Percentiles rank a stretch among this genome's conserved stretches.
These are phyloP conservation scores for Tolypocladium guangdongense DNA, from an alignment of 2,329 filamentous ascomycete species.

Conservation along the genomic window DNA sequence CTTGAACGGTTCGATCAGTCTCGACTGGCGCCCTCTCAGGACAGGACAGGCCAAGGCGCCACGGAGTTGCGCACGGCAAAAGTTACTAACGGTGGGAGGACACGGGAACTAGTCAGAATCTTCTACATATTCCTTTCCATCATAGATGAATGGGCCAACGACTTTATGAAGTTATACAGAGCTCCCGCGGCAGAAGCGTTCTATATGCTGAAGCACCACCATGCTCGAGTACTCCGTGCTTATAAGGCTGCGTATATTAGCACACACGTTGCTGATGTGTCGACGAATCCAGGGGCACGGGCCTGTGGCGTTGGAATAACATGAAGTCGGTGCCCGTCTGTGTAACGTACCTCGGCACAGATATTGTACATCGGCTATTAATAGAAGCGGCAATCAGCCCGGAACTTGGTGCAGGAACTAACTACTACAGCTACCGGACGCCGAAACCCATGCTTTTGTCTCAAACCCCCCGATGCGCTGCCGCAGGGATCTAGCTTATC, in stretches of 20 bases:
- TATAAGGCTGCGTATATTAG: neutral
- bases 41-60: neutral
- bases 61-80: neutral
- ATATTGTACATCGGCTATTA: neutral
- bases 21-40: neutral
- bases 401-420: neutral
- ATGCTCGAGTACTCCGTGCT: neutral
- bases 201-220: neutral
- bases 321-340: neutral
- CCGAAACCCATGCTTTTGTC: neutral
- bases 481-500: neutral
- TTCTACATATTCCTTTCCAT: conserved; percentile 23
- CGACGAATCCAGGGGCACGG: neutral
- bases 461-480: neutral
- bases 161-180: conserved; percentile 8
- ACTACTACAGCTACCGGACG: neutral
- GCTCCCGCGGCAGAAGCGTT: neutral
- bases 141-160: conserved; percentile 24
- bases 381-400: neutral
- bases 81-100: conserved; percentile 1
- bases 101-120: conserved; percentile 15
- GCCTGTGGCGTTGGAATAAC: neutral
- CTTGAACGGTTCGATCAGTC: neutral
- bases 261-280: neutral
- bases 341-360: neutral